Evolutionary conservation across 192 early-diverging fungal genomes (phyloP), one percentile per base, ranked within the genome.

Genomic region (Backusella circina): DNA sequence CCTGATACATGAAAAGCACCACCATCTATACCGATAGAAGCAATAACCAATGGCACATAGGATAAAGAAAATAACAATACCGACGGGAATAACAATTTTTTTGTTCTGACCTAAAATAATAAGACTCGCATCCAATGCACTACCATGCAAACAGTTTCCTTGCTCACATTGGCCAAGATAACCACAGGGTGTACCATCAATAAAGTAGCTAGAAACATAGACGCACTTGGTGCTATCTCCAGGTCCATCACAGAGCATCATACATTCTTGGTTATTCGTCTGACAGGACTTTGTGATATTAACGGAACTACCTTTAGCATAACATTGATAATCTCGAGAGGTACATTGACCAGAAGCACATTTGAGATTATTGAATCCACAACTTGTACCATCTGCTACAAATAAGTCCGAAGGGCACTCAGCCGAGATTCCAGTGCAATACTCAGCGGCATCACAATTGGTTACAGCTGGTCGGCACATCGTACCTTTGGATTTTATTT

Each of bases 361-460:
- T 38, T 82, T 73, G 9, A 88, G 77, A 2, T 76, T 79, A 28
- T 65, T 67, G 0, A 15, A 28, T 9, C 88, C 89, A 76, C 97
- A 98, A 3, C 84, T 61, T 0, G 86, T 87, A 26, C 91, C 91
- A 75, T 98, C 92, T 6, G 78, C 32, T 0, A 92, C 67, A 44
- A 90, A 91, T 3, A 54, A 30, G 79, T 97, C 93, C 3, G 72
- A 12, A 1, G 96, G 96, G 75, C 96, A 98, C 2, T 82, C 79
- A 3, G 89, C 80, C 47, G 84, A 88, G 1, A 77, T 79, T 47
- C 97, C 97, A 30, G 90, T 85, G 82, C 96, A 98, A 2, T 83
- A 84, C 81, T 95, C 94, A 1, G 84, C 75, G 38, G 91, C 81
- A 83, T 97, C 96, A 83, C 97, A 98, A 35, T 90, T 85, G 1